These are phyloP conservation scores for Phoma sp. DNA, from an alignment of 2,329 filamentous ascomycete genomes.

Conservation along the genomic window DNA sequence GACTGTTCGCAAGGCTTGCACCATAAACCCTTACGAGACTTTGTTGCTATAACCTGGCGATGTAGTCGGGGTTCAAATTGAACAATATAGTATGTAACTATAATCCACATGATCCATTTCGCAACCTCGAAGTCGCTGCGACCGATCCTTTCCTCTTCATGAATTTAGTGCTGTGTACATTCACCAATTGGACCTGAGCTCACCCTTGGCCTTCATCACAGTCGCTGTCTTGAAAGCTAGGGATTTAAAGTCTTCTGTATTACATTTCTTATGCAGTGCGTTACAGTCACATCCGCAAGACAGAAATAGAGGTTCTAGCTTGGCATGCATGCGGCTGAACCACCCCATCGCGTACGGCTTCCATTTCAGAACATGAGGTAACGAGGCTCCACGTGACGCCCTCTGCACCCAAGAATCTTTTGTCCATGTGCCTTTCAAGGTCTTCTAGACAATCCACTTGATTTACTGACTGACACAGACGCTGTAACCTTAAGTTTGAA, in stretches of 20 bases:
- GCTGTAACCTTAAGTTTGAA: background rate
- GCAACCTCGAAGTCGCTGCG: background rate
- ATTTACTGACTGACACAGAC: background rate
- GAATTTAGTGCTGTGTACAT: background rate
- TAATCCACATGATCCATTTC: background rate
- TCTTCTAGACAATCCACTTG: background rate
- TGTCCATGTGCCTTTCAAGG: background rate
- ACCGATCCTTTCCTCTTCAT: background rate
- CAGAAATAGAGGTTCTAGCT: slow-evolving; percentile 10
- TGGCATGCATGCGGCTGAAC: slow-evolving; percentile 21
- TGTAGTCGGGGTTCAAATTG: background rate
- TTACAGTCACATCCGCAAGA: background rate
- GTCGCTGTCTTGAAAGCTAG: no score
- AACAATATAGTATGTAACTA: slow-evolving; percentile 3
- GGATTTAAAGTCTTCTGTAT: background rate
- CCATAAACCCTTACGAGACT: background rate
- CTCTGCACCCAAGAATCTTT: background rate
- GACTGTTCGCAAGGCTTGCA: background rate
- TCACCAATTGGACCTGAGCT: no score
- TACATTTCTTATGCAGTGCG: background rate
- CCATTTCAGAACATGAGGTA: background rate
- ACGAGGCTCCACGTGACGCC: background rate
- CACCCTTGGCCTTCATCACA: background rate
- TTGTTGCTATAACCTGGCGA: background rate
- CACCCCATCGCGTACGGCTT: slow-evolving; percentile 12